Percentiles rank a stretch among this genome's conserved stretches.
These are phyloP conservation scores for Backusella mclennaniae DNA, from an alignment of 192 early-diverging fungal genomes.

Conservation along the genomic window DNA sequence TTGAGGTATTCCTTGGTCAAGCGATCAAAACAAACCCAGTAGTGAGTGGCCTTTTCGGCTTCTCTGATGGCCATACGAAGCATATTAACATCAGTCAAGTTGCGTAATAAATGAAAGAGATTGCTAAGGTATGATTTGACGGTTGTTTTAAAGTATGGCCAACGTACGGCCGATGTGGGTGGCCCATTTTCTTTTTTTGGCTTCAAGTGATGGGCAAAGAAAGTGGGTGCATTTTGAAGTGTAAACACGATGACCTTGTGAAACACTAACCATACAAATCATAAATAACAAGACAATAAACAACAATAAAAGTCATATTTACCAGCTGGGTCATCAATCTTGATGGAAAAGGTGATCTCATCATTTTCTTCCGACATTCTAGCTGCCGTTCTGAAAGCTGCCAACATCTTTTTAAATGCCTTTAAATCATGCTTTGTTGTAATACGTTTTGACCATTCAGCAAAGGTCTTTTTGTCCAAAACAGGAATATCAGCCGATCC, in stretches of 20 bases:
- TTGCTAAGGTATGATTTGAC: conserved; percentile 83
- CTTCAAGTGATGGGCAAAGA: conserved; percentile 69
- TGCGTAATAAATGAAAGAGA: conserved; percentile 70
- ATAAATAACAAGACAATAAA: background rate
- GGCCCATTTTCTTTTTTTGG: conserved; percentile 22
- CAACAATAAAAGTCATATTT: background rate
- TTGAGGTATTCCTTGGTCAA: conserved; percentile 82
- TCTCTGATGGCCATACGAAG: conserved; percentile 82
- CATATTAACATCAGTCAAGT: conserved; percentile 85
- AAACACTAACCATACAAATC: conserved; percentile 55
- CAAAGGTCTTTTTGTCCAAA: conserved; percentile 76
- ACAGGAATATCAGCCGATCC: conserved; percentile 22
- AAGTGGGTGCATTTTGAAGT: conserved; percentile 64
- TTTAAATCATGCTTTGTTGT: conserved; percentile 63
- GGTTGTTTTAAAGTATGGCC: conserved; percentile 70
- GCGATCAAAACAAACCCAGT: conserved; percentile 82
- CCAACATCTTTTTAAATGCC: conserved; percentile 68
- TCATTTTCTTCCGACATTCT: conserved; percentile 71
- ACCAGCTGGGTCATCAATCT: conserved; percentile 60
- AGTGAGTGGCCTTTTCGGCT: conserved; percentile 69
- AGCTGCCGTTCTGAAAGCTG: conserved; percentile 83
- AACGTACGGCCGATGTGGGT: conserved; percentile 53
- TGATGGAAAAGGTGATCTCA: conserved; percentile 55
- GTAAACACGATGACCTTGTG: conserved; percentile 78
- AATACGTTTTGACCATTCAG: conserved; percentile 65